These are phyloP conservation scores for Paracamarosporium sp. DNA, from an alignment of 2,329 filamentous ascomycete species.

Conservation along the genomic window DNA sequence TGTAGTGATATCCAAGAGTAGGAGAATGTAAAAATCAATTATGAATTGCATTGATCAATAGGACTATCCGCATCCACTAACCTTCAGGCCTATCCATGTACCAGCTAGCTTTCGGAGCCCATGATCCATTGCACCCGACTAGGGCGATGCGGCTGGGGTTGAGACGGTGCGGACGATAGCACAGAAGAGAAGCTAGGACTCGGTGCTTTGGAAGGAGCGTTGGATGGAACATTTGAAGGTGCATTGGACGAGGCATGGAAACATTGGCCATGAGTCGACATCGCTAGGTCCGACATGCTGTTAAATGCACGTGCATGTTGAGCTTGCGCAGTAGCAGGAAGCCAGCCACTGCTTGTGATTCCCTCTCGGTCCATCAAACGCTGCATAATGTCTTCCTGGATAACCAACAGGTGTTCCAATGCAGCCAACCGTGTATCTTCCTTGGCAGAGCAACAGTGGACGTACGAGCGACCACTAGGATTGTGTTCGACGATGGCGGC, in stretches of 20 bases:
- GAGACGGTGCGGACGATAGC: constrained; percentile 14
- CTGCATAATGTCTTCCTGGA: constrained; percentile 43
- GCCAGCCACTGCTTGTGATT: constrained; percentile 44
- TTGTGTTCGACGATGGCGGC: constrained; percentile 47
- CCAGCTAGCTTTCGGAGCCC: constrained; percentile 35
- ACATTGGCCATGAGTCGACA: not conserved
- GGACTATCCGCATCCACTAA: not conserved
- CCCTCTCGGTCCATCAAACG: constrained; percentile 41
- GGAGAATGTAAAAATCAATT: not conserved
- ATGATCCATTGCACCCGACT: constrained; percentile 44
- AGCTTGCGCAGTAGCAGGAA: constrained; percentile 40
- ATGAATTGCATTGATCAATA: not conserved
- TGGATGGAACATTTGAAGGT: not conserved
- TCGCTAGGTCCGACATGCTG: constrained; percentile 15
- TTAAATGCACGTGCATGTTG: constrained; percentile 38
- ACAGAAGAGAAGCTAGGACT: constrained; percentile 2
- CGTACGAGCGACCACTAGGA: constrained; percentile 40
- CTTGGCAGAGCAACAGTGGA: constrained; percentile 42
- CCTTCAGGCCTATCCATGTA: too few relatives aligned
- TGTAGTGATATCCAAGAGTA: not conserved
- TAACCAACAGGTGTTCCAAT: constrained; percentile 42
- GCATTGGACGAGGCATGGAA: not conserved
- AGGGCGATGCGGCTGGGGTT: constrained; percentile 18
- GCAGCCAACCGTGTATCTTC: constrained; percentile 39
- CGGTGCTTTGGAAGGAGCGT: not conserved